These are phyloP conservation scores for Chrysoporthe puriensis DNA, from an alignment of 2,329 filamentous ascomycete genomes.

Conservation along the genomic window DNA sequence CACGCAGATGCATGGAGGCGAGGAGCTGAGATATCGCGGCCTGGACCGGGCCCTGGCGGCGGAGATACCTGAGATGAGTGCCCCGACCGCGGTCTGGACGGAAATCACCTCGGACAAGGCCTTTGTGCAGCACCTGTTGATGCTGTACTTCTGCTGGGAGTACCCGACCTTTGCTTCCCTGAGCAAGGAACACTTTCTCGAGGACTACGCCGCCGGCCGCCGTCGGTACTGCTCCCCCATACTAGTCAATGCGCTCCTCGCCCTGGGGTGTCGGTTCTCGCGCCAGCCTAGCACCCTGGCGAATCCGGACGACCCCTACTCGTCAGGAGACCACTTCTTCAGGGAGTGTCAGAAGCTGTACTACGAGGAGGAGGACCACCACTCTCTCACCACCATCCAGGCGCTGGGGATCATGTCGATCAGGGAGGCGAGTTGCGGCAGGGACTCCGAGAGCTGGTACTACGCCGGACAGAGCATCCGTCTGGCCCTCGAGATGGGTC, in stretches of 20 bases:
- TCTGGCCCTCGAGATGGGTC: slow-evolving; percentile 71
- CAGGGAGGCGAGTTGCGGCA: slow-evolving; percentile 71
- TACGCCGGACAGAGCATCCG: slow-evolving; percentile 74
- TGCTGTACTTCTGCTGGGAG: slow-evolving; percentile 75
- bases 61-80: slow-evolving; percentile 47
- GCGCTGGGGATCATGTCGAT: slow-evolving; percentile 78
- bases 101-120: slow-evolving; percentile 58
- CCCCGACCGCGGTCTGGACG: slow-evolving; percentile 59
- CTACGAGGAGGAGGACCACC: slow-evolving; percentile 59
- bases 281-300: slow-evolving; percentile 65
- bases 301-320: slow-evolving; percentile 63
- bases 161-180: slow-evolving; percentile 76
- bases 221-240: slow-evolving; percentile 70
- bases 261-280: slow-evolving; percentile 71
- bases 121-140: slow-evolving; percentile 66
- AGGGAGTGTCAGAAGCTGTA: slow-evolving; percentile 68
- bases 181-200: slow-evolving; percentile 71
- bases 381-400: slow-evolving; percentile 72
- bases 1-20: slow-evolving; percentile 14
- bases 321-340: slow-evolving; percentile 76
- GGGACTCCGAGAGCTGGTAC: slow-evolving; percentile 74
- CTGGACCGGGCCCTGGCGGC: slow-evolving; percentile 55
- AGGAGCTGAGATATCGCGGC: slow-evolving; percentile 41
- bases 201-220: slow-evolving; percentile 64
- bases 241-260: slow-evolving; percentile 67